A percentile compares a stretch with the other conserved stretches of the same genome.
These are phyloP conservation scores for Globisporangium cederbergense DNA, from an alignment of 352 stramenopile genomes.

Conservation along the genomic window DNA sequence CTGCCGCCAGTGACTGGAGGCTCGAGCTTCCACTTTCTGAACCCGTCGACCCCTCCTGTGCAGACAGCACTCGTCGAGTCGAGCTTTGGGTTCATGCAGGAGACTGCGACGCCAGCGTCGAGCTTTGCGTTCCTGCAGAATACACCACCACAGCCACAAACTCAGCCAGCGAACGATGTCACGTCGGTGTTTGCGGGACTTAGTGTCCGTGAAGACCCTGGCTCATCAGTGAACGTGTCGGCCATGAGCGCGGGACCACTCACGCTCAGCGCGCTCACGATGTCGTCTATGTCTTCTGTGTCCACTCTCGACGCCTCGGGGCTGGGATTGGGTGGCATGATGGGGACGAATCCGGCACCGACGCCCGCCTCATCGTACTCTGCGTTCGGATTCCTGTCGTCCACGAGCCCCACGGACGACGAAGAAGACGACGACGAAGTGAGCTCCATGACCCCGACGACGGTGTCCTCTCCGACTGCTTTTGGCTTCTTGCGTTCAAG, in stretches of 20 bases:
- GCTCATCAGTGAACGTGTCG: conserved; percentile 24
- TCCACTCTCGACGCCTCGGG: conserved; percentile 7
- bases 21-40: conserved; percentile 45
- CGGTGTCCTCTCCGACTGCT: conserved; percentile 44
- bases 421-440: conserved; percentile 3
- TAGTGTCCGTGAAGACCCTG: conserved; percentile 30
- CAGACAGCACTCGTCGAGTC: conserved; percentile 19
- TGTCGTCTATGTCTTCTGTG: conserved; percentile 21
- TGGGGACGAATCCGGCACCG: neutral
- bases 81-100: conserved; percentile 43
- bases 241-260: conserved; percentile 40
- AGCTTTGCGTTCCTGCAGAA: conserved; percentile 35
- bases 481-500: conserved; percentile 58
- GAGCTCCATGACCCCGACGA: conserved; percentile 19
- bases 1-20: conserved; percentile 21
- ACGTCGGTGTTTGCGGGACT: conserved; percentile 58
- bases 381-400: conserved; percentile 28
- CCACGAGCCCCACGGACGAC: conserved; percentile 13
- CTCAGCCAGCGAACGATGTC: conserved; percentile 14
- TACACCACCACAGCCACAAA: conserved; percentile 4
- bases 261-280: conserved; percentile 41
- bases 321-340: neutral
- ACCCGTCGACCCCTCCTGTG: conserved; percentile 22
- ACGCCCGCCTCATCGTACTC: conserved; percentile 24
- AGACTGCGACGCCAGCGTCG: conserved; percentile 17